Evolutionary conservation across 1,284 basidiomycete species (phyloP).

Genomic region (Sphagnurus paluster): DNA sequence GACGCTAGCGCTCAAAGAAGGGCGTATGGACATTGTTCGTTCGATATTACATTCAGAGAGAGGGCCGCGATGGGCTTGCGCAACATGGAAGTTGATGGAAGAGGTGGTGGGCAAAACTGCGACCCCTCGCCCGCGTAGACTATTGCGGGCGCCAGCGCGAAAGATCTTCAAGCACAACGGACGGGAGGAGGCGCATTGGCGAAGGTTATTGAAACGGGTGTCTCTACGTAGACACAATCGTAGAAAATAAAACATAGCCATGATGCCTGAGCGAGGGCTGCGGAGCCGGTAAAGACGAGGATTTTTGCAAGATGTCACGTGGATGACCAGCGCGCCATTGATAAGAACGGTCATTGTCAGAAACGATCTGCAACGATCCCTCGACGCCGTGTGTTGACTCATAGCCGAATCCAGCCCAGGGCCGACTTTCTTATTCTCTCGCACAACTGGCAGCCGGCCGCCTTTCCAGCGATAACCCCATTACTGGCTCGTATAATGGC

Average conservation of each 20-base stretch:
- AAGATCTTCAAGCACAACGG: constrained; percentile 30
- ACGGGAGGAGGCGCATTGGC: constrained; percentile 34
- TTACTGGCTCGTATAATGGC: neutral
- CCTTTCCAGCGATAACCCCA: neutral
- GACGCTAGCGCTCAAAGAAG: constrained; percentile 59
- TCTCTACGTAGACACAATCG: constrained; percentile 12
- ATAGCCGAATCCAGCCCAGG: constrained; percentile 17
- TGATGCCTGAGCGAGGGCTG: constrained; percentile 3
- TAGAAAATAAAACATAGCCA: constrained; percentile 13
- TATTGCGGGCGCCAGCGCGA: constrained; percentile 21
- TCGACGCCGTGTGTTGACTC: constrained; percentile 17
- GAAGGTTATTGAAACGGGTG: constrained; percentile 25
- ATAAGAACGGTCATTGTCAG: constrained; percentile 26
- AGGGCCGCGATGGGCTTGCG: constrained; percentile 20
- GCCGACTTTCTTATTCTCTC: constrained; percentile 2
- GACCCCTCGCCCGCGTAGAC: constrained; percentile 15
- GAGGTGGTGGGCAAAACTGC: constrained; percentile 25
- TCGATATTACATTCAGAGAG: constrained; percentile 33
- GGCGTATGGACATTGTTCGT: constrained; percentile 49
- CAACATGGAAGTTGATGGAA: constrained; percentile 27
- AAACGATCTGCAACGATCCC: constrained; percentile 23
- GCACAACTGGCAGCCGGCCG: too few relatives aligned
- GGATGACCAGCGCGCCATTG: too few relatives aligned
- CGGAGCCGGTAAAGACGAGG: constrained; percentile 4
- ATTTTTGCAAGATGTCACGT: neutral